phyloP scores from a whole-genome alignment of 306 rosid genomes.

The Lithocarpus polystachyus region DNA sequence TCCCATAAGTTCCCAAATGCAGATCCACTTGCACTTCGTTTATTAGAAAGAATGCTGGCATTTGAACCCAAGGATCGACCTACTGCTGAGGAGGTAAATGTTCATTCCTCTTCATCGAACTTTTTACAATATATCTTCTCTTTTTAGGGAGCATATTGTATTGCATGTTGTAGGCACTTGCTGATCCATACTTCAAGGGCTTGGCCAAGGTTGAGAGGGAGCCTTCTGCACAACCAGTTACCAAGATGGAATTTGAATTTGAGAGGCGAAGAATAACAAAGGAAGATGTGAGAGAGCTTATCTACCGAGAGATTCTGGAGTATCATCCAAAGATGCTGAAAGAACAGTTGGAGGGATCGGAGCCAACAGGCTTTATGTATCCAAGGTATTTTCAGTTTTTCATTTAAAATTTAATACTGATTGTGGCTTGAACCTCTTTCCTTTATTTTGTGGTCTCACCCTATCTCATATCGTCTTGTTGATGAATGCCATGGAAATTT shows the following conservation, averaged over 20 bases:
- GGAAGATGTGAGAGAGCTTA: slow-evolving; percentile 98
- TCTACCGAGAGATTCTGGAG: slow-evolving; percentile 89
- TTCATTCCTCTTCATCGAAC: slow-evolving; percentile 15
- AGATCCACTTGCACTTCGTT: slow-evolving; percentile 92
- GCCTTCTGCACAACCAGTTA: slow-evolving; percentile 94
- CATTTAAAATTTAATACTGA: not conserved
- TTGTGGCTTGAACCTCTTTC: not conserved
- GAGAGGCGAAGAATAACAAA: slow-evolving; percentile 98
- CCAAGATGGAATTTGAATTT: slow-evolving; percentile 99
- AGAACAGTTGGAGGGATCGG: slow-evolving; percentile 91
- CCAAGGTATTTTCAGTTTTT: slow-evolving; percentile 66
- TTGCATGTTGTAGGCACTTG: slow-evolving; percentile 65
- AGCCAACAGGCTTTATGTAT: slow-evolving; percentile 96
- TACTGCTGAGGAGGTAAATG: slow-evolving; percentile 86
- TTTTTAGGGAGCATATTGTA: slow-evolving; percentile 19
- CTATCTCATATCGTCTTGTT: not conserved
- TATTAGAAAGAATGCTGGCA: slow-evolving; percentile 94
- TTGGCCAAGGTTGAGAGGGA: slow-evolving; percentile 99
- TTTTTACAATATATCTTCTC: slow-evolving; percentile 13
- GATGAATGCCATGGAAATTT: not conserved
- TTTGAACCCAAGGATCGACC: slow-evolving; percentile 99
- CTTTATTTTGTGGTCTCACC: not conserved
- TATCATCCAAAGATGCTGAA: slow-evolving; percentile 96
- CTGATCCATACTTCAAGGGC: slow-evolving; percentile 98
- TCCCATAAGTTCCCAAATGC: slow-evolving; percentile 90